Base-by-base conservation (phyloP, 1,139 yeast genomes). In the Spathaspora jeffriesii region DNA sequence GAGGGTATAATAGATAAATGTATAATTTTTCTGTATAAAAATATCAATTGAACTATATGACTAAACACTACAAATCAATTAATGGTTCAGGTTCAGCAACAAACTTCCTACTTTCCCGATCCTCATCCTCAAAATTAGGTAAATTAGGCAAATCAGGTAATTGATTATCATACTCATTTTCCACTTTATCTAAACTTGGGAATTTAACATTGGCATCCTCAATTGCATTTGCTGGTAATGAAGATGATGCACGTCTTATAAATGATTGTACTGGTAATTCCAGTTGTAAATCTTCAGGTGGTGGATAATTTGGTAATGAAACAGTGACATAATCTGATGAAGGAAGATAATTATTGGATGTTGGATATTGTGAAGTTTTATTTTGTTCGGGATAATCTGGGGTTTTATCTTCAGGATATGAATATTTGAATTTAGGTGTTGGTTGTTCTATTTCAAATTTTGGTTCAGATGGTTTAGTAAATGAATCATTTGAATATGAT, bases 71-170 rank as follows among this genome's bases (percentile, higher is more conserved):
- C 43, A 70, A 58, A 46, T 70, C 76, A 52, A 70, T 70, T 50
- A 70, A 62, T 22, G 76, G 72, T 48, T 70, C 76, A 15, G 71
- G 68, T 46, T 64, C 68, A 6, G 60, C 48, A 15, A 54, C 55
- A 47, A 28, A 58, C 50, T 55, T 55, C 31, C 44, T 43, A 5
- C 37, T 25, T 15, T 15, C 23, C 39, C 41, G 40, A 21, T 39
- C 17, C 2, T 43, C 42, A 3, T 40, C 41, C 4, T 43, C 45
- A 43, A 54, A 47, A 3, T 43, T 42, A 13, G 57, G 55, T 40
- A 55, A 25, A 40, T 44, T 45, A 18, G 59, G 55, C 21, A 54
- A 47, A 11, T 18, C 25, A 22, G 41, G 41, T 25, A 38, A 38
- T 25, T 22, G 32, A 6, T 38, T 37, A 6, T 45, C 43, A 28